Evolutionary conservation across 768 basidiomycete species (phyloP), one percentile per base, ranked within the genome.

Genomic region (Leccinum barrowsii): DNA sequence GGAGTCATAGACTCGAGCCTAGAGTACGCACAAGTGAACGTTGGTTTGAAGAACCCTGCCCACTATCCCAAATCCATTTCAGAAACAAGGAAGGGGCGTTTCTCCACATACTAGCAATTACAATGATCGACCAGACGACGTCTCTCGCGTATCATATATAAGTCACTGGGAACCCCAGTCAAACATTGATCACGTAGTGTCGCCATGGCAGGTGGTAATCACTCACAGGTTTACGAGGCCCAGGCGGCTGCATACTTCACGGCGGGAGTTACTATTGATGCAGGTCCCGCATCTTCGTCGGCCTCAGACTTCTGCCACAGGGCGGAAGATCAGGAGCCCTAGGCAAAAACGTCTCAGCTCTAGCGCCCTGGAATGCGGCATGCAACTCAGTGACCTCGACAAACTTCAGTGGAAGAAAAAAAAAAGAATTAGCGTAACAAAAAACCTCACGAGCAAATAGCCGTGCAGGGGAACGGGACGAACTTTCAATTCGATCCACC

Each of bases 331-430:
- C 63, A 0, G 58, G 65, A 2, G 73, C 52, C 22, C 63, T 65
- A 4, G 72, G 72, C 2, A 74, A 57, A 35, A 8, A 64, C 0
- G 71, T 73, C 35, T 58, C 54, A n/a, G 69, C 71, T 56, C 72
- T 69, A 3, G 72, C 72, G 22, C 68, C 70, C 28, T 66, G 72
- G 42, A 73, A 73, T 15, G 73, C 72, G 35, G 26, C 19, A 37
- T 73, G 71, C 0, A 73, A 42, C 28, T 62, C 60, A 7, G 19
- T 24, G 46, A 74, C 72, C 46, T 52, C 62, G 60, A 74, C 67
- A 56, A 73, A 73, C 73, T 73, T 55, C 13, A 48, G 22, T 13
- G 22, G 22, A 24, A 24, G 46, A 15, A 37, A 37, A 42, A 21
- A 5, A 10, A 22, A 24, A 12, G 46, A 48, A 12, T 48, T 4